Percentiles rank a stretch among this genome's conserved stretches.
Evolutionary conservation across 148 eudicot genomes (phyloP).

Genomic region (Fagopyrum esculentum): DNA sequence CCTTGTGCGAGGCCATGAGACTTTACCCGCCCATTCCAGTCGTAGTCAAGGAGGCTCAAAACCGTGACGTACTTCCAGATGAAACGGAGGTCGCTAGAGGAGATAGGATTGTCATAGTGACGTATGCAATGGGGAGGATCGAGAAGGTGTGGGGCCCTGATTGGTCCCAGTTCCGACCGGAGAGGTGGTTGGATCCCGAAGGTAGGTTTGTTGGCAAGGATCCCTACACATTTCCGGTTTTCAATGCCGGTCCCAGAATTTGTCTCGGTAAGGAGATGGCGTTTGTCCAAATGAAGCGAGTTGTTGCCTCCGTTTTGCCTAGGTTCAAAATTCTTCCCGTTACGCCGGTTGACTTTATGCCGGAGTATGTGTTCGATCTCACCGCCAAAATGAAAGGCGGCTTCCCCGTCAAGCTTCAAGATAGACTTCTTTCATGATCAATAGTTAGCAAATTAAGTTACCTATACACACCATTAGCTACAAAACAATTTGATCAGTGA

Average conservation of each 20-base stretch:
- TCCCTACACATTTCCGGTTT: conserved; percentile 18
- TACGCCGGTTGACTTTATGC: background rate
- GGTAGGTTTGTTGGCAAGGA: background rate
- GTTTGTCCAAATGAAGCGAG: conserved; percentile 26
- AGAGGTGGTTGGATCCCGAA: background rate
- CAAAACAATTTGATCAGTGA: too few relatives aligned
- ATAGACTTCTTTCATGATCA: background rate
- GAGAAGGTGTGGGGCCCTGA: conserved; percentile 27
- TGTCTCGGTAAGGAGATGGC: conserved; percentile 35
- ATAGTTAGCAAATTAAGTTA: too few relatives aligned
- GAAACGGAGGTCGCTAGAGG: conserved; percentile 20
- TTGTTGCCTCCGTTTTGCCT: conserved; percentile 17
- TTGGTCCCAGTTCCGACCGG: conserved; percentile 16
- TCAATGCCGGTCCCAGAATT: conserved; percentile 27
- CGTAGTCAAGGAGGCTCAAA: background rate
- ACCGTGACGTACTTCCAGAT: conserved; percentile 19
- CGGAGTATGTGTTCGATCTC: conserved; percentile 14
- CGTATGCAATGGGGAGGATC: conserved; percentile 23
- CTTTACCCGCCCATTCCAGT: conserved; percentile 11
- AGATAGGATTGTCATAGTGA: background rate
- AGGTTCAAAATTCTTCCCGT: conserved; percentile 21
- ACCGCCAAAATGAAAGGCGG: conserved; percentile 28
- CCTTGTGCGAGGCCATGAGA: conserved; percentile 13
- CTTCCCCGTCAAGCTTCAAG: conserved; percentile 18
- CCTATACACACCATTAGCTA: too few relatives aligned